Percentiles rank a stretch among this genome's conserved stretches.
These are phyloP conservation scores for Podospora didyma DNA, from an alignment of 495 filamentous ascomycete genomes.

Conservation along the genomic window DNA sequence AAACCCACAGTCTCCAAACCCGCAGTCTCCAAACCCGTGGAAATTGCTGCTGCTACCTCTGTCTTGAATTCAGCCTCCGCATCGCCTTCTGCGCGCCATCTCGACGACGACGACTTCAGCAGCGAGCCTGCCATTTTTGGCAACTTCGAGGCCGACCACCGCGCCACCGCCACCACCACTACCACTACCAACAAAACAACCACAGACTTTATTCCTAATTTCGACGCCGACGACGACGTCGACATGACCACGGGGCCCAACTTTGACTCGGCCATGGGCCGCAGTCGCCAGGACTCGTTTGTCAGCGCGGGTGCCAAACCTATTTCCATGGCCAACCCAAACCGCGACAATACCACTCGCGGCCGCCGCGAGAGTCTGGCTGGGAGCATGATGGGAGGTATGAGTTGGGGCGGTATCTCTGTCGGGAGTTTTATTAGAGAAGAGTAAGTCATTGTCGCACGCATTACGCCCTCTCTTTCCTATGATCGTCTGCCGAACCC, in stretches of 20 bases:
- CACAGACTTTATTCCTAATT: conserved; percentile 13
- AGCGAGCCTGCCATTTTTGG: conserved; percentile 23
- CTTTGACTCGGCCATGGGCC: conserved; percentile 51
- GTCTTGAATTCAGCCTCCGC: conserved; percentile 17
- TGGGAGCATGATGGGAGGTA: conserved; percentile 82
- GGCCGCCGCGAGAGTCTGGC: conserved; percentile 79
- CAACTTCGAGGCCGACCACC: conserved; percentile 23
- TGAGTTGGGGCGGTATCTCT: conserved; percentile 97
- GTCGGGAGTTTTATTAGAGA: conserved; percentile 96
- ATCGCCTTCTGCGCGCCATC: conserved; percentile 22
- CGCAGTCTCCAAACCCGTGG: conserved; percentile 16
- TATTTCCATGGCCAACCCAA: conserved; percentile 75
- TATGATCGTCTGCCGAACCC: conserved; percentile 1
- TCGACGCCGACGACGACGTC: conserved; percentile 40
- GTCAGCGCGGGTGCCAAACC: conserved; percentile 77
- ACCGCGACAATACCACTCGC: conserved; percentile 59
- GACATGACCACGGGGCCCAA: conserved; percentile 59
- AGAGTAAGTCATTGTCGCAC: conserved; percentile 67
- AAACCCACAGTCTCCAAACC: conserved; percentile 29
- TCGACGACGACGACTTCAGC: conserved; percentile 4
- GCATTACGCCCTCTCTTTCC: conserved; percentile 6
- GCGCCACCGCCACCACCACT: neutral
- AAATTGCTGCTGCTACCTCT: conserved; percentile 9
- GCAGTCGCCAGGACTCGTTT: conserved; percentile 68
- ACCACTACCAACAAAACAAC: conserved; percentile 12